phyloP scores from a whole-genome alignment of 768 basidiomycete species.

The Cytidiella melzeri region DNA sequence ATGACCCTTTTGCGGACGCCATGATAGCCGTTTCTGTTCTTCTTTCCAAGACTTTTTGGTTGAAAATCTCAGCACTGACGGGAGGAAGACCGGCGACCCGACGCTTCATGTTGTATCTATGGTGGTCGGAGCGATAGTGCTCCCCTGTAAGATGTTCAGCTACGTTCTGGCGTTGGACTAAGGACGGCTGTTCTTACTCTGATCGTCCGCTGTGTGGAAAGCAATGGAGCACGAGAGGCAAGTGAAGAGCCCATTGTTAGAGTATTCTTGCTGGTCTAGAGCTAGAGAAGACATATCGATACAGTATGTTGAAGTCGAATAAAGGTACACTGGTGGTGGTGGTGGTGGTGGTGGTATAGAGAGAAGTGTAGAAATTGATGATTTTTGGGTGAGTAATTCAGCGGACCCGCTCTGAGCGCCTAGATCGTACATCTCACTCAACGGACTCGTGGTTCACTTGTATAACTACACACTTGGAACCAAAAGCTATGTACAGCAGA shows the following conservation, averaged over 20 bases:
- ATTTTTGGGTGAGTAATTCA: too few species aligned
- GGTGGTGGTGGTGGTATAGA: background rate
- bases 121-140: constrained; percentile 92
- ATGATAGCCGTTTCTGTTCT: constrained; percentile 67
- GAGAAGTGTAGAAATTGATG: too few species aligned
- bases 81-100: constrained; percentile 88
- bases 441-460: too few species aligned
- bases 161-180: background rate
- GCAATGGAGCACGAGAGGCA: constrained; percentile 91
- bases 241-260: constrained; percentile 49
- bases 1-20: constrained; percentile 50
- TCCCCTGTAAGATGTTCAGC: constrained; percentile 42
- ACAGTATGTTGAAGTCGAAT: constrained; percentile 13
- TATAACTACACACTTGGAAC: too few species aligned
- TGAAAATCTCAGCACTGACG: constrained; percentile 69
- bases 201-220: constrained; percentile 75
- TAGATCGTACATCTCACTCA: too few species aligned
- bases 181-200: constrained; percentile 47
- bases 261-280: constrained; percentile 7
- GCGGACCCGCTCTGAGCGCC: too few species aligned
- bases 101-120: constrained; percentile 98
- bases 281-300: background rate
- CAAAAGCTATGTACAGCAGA: too few species aligned
- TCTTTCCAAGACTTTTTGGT: constrained; percentile 82
- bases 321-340: constrained; percentile 6